Evolutionary conservation across 2,329 filamentous ascomycete species (phyloP).

Genomic region (Calonectria hongkongensis): DNA sequence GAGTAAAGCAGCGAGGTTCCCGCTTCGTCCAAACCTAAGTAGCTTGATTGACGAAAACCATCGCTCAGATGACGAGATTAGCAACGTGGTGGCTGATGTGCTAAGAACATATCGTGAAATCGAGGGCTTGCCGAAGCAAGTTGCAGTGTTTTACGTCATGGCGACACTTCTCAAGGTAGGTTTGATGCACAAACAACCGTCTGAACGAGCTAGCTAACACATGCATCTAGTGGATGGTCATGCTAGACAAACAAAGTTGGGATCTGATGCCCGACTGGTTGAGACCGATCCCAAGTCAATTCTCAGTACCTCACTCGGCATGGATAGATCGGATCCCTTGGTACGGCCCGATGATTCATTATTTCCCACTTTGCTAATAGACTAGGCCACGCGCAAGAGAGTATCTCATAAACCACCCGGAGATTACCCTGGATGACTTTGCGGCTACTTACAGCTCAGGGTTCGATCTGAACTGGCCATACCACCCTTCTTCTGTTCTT

Average conservation of each 20-base stretch:
- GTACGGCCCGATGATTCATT: slow-evolving; percentile 39
- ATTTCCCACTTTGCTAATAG: background rate
- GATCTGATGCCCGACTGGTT: slow-evolving; percentile 57
- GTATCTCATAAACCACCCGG: slow-evolving; percentile 55
- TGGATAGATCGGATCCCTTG: slow-evolving; percentile 59
- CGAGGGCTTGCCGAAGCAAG: slow-evolving; percentile 55
- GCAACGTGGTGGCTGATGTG: slow-evolving; percentile 57
- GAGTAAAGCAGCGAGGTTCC: slow-evolving; percentile 42
- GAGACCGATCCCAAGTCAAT: slow-evolving; percentile 53
- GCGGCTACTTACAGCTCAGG: slow-evolving; percentile 57
- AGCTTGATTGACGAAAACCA: slow-evolving; percentile 51
- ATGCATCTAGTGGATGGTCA: slow-evolving; percentile 54
- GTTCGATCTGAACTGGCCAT: slow-evolving; percentile 57
- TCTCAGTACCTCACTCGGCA: slow-evolving; percentile 54
- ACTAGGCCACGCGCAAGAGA: slow-evolving; percentile 55
- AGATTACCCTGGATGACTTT: slow-evolving; percentile 58
- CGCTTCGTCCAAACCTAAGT: slow-evolving; percentile 51
- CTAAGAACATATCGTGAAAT: slow-evolving; percentile 57
- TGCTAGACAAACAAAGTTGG: slow-evolving; percentile 56
- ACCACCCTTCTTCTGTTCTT: slow-evolving; percentile 54
- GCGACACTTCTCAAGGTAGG: slow-evolving; percentile 55
- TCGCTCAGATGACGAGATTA: slow-evolving; percentile 55
- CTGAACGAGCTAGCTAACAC: slow-evolving; percentile 1
- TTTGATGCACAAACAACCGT: background rate
- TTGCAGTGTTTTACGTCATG: slow-evolving; percentile 58